phyloP scores from a whole-genome alignment of 441 rosid genomes.

The Erodium texanum region DNA sequence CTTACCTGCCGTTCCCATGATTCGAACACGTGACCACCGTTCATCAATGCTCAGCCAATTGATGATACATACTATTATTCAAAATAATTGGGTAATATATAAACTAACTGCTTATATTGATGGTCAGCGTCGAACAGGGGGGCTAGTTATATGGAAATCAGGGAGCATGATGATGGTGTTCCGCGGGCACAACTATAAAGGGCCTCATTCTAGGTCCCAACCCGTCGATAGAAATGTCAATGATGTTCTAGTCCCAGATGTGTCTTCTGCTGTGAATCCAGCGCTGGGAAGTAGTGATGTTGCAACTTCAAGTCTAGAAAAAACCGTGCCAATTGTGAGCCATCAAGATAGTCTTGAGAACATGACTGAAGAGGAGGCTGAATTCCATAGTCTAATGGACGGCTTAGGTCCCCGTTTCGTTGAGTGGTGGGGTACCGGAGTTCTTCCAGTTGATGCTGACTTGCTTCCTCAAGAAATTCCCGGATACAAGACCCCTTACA shows the following conservation, averaged over 20 bases:
- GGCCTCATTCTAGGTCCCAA: constrained; percentile 46
- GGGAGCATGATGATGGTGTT: constrained; percentile 97
- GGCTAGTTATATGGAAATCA: constrained; percentile 80
- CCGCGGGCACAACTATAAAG: constrained; percentile 66
- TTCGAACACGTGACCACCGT: too few species aligned
- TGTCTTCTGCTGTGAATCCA: constrained; percentile 41
- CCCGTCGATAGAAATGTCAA: constrained; percentile 32
- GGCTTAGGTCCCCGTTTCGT: constrained; percentile 86
- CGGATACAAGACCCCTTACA: constrained; percentile 80
- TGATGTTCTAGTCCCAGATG: constrained; percentile 59
- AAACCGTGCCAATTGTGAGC: constrained; percentile 30
- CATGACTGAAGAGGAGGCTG: constrained; percentile 76
- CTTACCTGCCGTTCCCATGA: too few species aligned
- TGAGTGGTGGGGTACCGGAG: constrained; percentile 98
- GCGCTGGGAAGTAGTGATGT: constrained; percentile 20
- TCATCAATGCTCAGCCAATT: too few species aligned
- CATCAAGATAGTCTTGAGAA: constrained; percentile 26
- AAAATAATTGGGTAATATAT: neutral
- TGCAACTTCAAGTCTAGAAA: constrained; percentile 27
- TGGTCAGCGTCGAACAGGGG: constrained; percentile 90
- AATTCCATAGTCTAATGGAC: constrained; percentile 62
- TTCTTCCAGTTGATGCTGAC: constrained; percentile 93
- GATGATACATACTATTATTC: neutral
- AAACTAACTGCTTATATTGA: constrained; percentile 30
- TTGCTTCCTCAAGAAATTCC: constrained; percentile 72